Percentiles rank a stretch among this genome's conserved stretches.
These are phyloP conservation scores for Porpolomopsis calyptriformis DNA, from an alignment of 768 basidiomycete genomes.

Conservation along the genomic window DNA sequence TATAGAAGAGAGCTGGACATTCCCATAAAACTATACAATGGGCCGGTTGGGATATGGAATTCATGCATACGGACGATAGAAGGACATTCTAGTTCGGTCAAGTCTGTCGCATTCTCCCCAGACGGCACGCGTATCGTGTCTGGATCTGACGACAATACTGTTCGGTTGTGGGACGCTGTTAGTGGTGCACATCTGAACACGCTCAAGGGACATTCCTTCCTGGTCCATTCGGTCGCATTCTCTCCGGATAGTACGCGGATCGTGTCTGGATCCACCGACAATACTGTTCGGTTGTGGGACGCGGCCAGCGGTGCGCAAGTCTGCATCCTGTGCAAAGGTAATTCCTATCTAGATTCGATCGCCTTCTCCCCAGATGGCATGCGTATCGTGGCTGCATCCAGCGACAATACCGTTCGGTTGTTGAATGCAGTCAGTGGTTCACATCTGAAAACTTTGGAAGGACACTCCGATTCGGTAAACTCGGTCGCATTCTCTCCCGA, in stretches of 20 bases:
- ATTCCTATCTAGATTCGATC: constrained; percentile 38
- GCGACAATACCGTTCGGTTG: constrained; percentile 40
- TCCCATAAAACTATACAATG: not conserved
- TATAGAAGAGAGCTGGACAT: not conserved
- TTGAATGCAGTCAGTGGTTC: not conserved
- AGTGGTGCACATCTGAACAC: not conserved
- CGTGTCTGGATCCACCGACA: constrained; percentile 12
- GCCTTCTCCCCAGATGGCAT: constrained; percentile 19
- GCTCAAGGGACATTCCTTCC: not conserved
- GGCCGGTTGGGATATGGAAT: not conserved
- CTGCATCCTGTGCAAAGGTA: constrained; percentile 50
- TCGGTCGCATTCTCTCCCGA: constrained; percentile 1
- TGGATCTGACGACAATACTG: not conserved
- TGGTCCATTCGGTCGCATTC: constrained; percentile 7
- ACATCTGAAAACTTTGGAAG: not conserved
- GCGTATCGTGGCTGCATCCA: constrained; percentile 29
- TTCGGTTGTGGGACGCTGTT: not conserved
- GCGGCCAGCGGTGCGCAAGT: constrained; percentile 6
- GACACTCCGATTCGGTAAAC: not conserved
- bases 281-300: constrained; percentile 14
- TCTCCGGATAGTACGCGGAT: constrained; percentile 12
- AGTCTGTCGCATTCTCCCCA: not conserved
- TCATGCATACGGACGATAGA: not conserved
- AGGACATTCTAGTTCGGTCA: not conserved
- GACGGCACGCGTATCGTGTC: not conserved